Evolutionary conservation across 2,329 filamentous ascomycete genomes (phyloP).

Genomic region (Cladosporium sp.): DNA sequence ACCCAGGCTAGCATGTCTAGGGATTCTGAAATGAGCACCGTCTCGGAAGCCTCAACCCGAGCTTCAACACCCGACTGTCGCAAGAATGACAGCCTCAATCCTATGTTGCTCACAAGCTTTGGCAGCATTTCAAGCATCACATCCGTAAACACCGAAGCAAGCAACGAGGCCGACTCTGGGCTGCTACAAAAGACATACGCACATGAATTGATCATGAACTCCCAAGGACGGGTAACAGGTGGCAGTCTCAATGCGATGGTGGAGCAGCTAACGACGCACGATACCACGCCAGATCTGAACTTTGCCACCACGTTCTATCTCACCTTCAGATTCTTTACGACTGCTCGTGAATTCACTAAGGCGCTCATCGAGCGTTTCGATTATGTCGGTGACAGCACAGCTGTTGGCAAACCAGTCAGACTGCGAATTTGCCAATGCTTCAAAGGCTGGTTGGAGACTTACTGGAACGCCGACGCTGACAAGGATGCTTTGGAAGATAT

Average conservation of each 20-base stretch:
- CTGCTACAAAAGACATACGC: conserved; percentile 90
- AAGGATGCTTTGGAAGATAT: conserved; percentile 74
- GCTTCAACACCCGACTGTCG: conserved; percentile 78
- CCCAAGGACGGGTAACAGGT: conserved; percentile 91
- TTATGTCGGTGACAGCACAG: conserved; percentile 77
- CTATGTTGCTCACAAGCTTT: conserved; percentile 60
- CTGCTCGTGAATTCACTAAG: conserved; percentile 74
- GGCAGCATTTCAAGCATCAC: conserved; percentile 65
- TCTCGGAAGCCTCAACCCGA: conserved; percentile 81
- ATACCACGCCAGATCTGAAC: conserved; percentile 85
- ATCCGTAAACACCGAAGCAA: conserved; percentile 68
- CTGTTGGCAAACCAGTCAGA: conserved; percentile 76
- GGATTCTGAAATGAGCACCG: conserved; percentile 75
- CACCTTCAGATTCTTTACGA: conserved; percentile 91
- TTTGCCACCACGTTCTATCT: conserved; percentile 96
- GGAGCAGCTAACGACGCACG: conserved; percentile 90
- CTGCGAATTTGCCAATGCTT: conserved; percentile 93
- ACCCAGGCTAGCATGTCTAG: conserved; percentile 72
- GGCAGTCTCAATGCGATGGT: conserved; percentile 87
- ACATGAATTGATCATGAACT: conserved; percentile 89
- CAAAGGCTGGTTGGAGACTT: conserved; percentile 95
- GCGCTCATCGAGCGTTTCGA: conserved; percentile 89
- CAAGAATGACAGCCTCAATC: conserved; percentile 51
- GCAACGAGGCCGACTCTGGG: conserved; percentile 75
- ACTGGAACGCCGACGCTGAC: conserved; percentile 86